Conservation (phyloP, 176 grass and related monocot species). For the Eragrostis curvula region DNA sequence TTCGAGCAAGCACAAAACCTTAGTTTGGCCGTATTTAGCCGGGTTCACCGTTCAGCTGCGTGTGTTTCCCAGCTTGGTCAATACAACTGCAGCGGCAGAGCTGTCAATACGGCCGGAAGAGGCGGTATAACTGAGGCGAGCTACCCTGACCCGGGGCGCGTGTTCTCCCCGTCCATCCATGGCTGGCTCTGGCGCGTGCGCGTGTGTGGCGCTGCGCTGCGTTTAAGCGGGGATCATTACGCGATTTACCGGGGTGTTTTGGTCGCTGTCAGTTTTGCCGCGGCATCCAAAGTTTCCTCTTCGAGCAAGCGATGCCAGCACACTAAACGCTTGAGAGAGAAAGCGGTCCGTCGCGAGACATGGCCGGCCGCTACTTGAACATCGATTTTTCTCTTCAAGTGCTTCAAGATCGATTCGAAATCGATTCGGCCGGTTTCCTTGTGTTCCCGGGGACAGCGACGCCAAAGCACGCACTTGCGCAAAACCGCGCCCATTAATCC, state of each 20-base stretch:
- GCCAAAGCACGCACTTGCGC: conserved; percentile 25
- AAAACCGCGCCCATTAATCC: conserved; percentile 3
- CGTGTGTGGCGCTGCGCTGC: neutral
- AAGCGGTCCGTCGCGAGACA: no score
- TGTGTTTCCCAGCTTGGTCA: no score
- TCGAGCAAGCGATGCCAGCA: neutral
- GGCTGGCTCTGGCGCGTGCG: neutral
- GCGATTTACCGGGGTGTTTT: neutral
- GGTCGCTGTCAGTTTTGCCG: conserved; percentile 15
- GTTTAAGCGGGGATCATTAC: neutral
- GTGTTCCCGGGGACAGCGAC: neutral
- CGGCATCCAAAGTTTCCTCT: neutral
- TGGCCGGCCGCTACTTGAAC: no score
- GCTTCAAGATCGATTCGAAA: neutral
- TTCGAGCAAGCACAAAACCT: neutral
- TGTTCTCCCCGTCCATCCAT: neutral
- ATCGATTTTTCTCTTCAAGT: no score
- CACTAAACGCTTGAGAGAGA: neutral
- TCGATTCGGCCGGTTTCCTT: neutral
- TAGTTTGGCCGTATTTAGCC: neutral
- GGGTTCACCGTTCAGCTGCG: no score
- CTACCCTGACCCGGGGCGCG: no score
- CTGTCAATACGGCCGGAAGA: conserved; percentile 19
- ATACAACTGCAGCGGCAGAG: neutral
- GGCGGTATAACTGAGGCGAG: conserved; percentile 29